Base-by-base conservation (phyloP, 495 filamentous ascomycete genomes). In the Daldinia bambusicola region DNA sequence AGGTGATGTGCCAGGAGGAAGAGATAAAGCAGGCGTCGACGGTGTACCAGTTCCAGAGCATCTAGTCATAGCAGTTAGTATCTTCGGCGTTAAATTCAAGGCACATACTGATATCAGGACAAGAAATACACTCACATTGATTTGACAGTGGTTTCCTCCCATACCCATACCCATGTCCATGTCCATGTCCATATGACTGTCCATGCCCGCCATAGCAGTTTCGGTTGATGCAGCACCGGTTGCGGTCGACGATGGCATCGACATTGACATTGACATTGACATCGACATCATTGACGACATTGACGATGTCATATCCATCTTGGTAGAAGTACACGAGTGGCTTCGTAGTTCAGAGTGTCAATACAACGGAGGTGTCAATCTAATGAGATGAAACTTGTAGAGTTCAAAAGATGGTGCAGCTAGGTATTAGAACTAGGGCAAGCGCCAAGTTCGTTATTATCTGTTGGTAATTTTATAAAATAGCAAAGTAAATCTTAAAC, bases 21-120 rank as follows among this genome's bases (percentile, higher is more conserved):
- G 89, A 83, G 69, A 94, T 80, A 80, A 94, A 93, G 85, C 90
- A 94, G 1, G 89, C 75, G 75, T 91, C 86, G 38, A 92, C 78
- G 0, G 88, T 91, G 66, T 89, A 80, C 90, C 91, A 93, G 74
- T 94, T 92, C 90, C 90, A 92, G 4, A 92, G 78, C 91, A 93
- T 94, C 88, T 88, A 69, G 12, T 13, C 4, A 12, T 37, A 18
- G 5, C 13, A 7, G n/a, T 56, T 61, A 67, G 56, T 5, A 1
- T 20, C 43, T 31, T 4, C 2, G 0, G 13, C 13, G 5, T 12
- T 14, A 4, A 18, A 14, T 20, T 4, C 18, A 14, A 40, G 37
- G 38, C 36, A 26, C 1, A 26, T 36, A 7, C 36, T 26, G 30
- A 12, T 14, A 9, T 6, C 10, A 12, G 31, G 0, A 1, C 43